Evolutionary conservation across 495 filamentous ascomycete species (phyloP).

Genomic region (Poronia punctata): DNA sequence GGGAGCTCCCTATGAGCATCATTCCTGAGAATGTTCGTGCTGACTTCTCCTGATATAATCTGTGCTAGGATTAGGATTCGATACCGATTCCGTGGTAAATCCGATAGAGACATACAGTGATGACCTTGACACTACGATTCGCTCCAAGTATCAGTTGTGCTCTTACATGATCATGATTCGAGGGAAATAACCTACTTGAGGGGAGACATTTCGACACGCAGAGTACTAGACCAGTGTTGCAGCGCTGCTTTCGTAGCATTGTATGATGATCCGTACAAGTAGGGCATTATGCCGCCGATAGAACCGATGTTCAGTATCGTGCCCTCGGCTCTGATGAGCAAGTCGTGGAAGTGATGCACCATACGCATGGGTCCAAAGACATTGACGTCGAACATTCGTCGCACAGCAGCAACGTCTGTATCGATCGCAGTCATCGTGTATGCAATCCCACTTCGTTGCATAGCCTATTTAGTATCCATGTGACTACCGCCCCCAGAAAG

Average conservation of each 20-base stretch:
- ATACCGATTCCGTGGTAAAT: too few species aligned
- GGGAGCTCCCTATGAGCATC: neutral
- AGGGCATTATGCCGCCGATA: constrained; percentile 27
- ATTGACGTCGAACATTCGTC: constrained; percentile 27
- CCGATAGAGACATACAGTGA: too few species aligned
- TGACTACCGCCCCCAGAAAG: too few species aligned
- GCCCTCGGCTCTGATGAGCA: constrained; percentile 18
- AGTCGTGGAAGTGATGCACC: constrained; percentile 22
- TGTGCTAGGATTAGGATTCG: too few species aligned
- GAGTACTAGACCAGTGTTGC: constrained; percentile 23
- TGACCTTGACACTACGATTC: too few species aligned
- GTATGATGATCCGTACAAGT: constrained; percentile 26
- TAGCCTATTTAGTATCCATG: too few species aligned
- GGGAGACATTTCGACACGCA: constrained; percentile 28
- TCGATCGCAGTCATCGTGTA: constrained; percentile 28
- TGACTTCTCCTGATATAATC: neutral
- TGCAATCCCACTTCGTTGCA: too few species aligned
- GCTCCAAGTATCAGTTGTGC: too few species aligned
- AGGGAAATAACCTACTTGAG: constrained; percentile 17
- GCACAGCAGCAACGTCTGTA: constrained; percentile 19
- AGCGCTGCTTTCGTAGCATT: constrained; percentile 30
- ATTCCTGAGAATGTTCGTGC: neutral
- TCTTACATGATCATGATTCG: too few species aligned
- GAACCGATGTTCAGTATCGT: constrained; percentile 27
- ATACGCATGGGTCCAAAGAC: constrained; percentile 29